Evolutionary conservation across 768 basidiomycete species (phyloP).

Genomic region (Tulasnella sp.): DNA sequence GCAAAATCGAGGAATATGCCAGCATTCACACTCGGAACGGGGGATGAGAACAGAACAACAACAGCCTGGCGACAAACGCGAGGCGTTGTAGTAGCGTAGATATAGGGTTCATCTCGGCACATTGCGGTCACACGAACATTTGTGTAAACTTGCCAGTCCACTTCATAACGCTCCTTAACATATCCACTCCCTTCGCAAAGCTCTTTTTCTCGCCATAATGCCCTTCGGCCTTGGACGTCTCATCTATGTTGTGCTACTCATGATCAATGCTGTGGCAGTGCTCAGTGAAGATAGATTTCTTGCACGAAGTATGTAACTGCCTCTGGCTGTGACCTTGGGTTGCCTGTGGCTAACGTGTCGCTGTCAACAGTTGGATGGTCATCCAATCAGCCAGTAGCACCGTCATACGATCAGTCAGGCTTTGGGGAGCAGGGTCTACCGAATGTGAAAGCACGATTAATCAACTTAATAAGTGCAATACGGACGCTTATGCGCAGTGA

Average conservation of each 20-base stretch:
- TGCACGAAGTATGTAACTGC: slow-evolving; percentile 57
- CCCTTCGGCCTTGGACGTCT: slow-evolving; percentile 34
- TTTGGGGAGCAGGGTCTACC: slow-evolving; percentile 42
- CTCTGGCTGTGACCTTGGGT: slow-evolving; percentile 2
- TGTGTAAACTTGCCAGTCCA: neutral
- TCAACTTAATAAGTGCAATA: slow-evolving; percentile 90
- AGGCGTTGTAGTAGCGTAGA: too few relatives aligned
- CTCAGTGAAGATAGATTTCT: slow-evolving; percentile 95
- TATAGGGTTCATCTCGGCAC: neutral
- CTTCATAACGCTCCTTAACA: neutral
- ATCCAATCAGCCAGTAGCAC: slow-evolving; percentile 43
- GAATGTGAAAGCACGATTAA: slow-evolving; percentile 70
- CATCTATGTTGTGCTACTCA: slow-evolving; percentile 73
- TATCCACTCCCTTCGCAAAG: neutral
- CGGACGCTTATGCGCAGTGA: slow-evolving; percentile 94
- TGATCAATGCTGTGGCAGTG: slow-evolving; percentile 91
- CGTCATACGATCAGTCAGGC: slow-evolving; percentile 31
- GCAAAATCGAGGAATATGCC: neutral
- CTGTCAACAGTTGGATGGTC: slow-evolving; percentile 73
- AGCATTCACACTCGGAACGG: neutral
- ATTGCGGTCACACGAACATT: neutral
- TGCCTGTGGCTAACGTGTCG: slow-evolving; percentile 19
- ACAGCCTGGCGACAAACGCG: neutral
- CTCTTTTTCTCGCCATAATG: slow-evolving; percentile 17
- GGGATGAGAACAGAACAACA: neutral